Conservation (phyloP, 139 green algal genomes). For the Picochlorum sp. region DNA sequence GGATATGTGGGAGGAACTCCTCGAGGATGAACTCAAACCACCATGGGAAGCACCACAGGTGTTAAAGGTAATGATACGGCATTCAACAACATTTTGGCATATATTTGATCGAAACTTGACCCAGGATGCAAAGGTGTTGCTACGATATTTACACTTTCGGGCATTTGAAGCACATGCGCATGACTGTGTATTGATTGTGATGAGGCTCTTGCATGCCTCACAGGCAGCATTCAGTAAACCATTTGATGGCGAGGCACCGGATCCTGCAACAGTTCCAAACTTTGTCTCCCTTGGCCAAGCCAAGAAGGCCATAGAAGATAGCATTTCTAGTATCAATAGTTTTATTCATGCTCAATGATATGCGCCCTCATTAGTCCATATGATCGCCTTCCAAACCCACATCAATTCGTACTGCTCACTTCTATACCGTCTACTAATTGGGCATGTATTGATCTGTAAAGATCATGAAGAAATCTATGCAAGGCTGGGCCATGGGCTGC, state of each 20-base stretch:
- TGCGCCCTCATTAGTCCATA: no score
- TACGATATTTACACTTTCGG: slow-evolving; percentile 1
- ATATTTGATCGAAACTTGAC: background rate
- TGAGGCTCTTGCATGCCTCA: background rate
- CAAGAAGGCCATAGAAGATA: slow-evolving; percentile 6
- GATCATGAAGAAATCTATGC: no score
- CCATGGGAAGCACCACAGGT: slow-evolving; percentile 18
- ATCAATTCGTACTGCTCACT: no score
- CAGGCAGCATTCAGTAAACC: background rate
- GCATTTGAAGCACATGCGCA: background rate
- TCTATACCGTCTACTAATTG: no score
- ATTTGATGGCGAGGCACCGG: background rate
- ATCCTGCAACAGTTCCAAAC: slow-evolving; percentile 7
- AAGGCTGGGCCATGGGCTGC: no score
- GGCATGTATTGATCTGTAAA: no score
- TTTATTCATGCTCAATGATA: no score
- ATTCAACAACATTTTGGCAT: slow-evolving; percentile 15
- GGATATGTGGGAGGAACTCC: slow-evolving; percentile 17
- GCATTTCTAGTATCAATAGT: background rate
- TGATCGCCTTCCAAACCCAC: no score
- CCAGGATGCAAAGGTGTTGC: background rate
- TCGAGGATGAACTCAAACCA: slow-evolving; percentile 7
- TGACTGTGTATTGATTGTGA: background rate
- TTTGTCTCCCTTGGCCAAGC: slow-evolving; percentile 23
- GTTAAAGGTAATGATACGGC: slow-evolving; percentile 3